Evolutionary conservation across 495 filamentous ascomycete genomes (phyloP).

Genomic region (Talaromyces liani): DNA sequence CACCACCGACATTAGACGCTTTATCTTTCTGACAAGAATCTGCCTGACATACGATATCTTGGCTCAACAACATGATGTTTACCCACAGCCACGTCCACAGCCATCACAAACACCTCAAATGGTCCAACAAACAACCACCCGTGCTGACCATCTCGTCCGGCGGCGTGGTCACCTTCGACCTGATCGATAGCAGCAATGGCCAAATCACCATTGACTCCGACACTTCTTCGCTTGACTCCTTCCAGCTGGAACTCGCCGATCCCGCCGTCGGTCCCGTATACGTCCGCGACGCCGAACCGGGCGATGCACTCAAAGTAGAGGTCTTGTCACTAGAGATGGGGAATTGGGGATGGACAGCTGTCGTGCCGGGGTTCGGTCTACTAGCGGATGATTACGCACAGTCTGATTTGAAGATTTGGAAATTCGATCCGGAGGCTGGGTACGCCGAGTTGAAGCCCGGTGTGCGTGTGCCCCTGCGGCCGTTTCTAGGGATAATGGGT

Average conservation of each 20-base stretch:
- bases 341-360: constrained; percentile 43
- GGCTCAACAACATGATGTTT: background rate
- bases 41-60: too few species aligned
- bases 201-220: constrained; percentile 34
- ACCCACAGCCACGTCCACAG: constrained; percentile 25
- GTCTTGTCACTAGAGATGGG: constrained; percentile 34
- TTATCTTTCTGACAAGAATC: background rate
- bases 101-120: constrained; percentile 37
- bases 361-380: constrained; percentile 43
- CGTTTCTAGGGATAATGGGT: constrained; percentile 46
- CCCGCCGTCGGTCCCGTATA: constrained; percentile 43
- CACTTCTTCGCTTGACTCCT: constrained; percentile 27
- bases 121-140: constrained; percentile 38
- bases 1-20: background rate
- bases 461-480: constrained; percentile 37
- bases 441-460: constrained; percentile 35
- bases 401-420: constrained; percentile 40
- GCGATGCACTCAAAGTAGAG: constrained; percentile 43
- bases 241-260: constrained; percentile 37
- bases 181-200: constrained; percentile 44
- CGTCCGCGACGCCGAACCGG: constrained; percentile 37
- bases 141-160: constrained; percentile 40
- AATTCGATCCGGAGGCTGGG: constrained; percentile 28
- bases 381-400: constrained; percentile 39
- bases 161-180: constrained; percentile 36